Conservation (phyloP, 257 asterid genomes). For the Solanum megistacrolobum region DNA sequence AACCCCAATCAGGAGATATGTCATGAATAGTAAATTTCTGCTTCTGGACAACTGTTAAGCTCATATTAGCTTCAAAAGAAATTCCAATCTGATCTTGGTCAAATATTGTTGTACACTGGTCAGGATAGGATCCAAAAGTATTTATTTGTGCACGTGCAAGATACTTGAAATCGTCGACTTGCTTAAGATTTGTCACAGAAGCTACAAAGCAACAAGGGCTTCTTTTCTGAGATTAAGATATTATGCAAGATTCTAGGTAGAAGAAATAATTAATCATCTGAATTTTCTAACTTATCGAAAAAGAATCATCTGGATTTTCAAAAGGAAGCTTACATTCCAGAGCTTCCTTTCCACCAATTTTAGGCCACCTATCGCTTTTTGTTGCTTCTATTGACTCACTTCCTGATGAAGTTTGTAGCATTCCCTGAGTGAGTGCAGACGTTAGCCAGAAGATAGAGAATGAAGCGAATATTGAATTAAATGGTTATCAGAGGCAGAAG, state of each 20-base stretch:
- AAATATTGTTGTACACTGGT: conserved; percentile 31
- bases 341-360: conserved; percentile 25
- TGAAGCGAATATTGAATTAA: not conserved
- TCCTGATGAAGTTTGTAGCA: conserved; percentile 2
- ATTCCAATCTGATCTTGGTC: conserved; percentile 40
- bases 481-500: not conserved
- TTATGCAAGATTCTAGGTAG: not conserved
- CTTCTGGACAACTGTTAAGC: conserved; percentile 45
- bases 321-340: conserved; percentile 32
- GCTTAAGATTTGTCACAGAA: conserved; percentile 29
- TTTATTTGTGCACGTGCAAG: conserved; percentile 26
- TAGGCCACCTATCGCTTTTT: conserved; percentile 13
- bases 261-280: not conserved
- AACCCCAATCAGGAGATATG: conserved; percentile 94
- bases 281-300: not conserved
- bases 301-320: conserved; percentile 8
- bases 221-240: not conserved
- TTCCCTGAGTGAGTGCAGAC: conserved; percentile 11
- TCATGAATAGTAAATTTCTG: conserved; percentile 75
- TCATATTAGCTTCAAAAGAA: conserved; percentile 37
- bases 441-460: not conserved
- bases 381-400: conserved; percentile 2
- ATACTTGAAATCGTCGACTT: conserved; percentile 28
- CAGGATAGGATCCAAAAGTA: conserved; percentile 30
- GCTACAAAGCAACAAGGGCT: conserved; percentile 22